Evolutionary conservation across 345 rosid species (phyloP).

Genomic region (Corchorus olitorius): DNA sequence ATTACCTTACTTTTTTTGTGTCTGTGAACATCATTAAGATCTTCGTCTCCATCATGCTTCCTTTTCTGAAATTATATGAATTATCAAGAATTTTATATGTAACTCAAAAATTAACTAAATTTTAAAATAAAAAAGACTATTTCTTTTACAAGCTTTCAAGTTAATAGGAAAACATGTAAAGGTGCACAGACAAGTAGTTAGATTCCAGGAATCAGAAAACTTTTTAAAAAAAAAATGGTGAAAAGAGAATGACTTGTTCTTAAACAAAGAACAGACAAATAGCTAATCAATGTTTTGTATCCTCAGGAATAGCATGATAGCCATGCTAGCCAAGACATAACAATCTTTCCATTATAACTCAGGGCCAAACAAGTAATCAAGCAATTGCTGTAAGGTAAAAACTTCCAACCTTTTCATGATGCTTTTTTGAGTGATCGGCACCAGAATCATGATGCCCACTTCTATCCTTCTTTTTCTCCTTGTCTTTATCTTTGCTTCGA

Average conservation of each 20-base stretch:
- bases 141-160: neutral
- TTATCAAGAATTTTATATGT: neutral
- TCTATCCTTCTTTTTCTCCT: constrained; percentile 80
- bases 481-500: constrained; percentile 79
- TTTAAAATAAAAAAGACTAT: neutral
- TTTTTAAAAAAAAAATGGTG: no score
- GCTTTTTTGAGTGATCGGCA: constrained; percentile 76
- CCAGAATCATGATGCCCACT: constrained; percentile 80
- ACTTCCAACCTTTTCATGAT: constrained; percentile 78
- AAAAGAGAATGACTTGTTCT: neutral
- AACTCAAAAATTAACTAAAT: neutral
- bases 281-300: neutral
- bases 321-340: neutral
- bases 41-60: constrained; percentile 95
- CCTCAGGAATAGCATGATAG: neutral
- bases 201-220: neutral
- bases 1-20: constrained; percentile 96
- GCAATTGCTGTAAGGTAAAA: constrained; percentile 9
- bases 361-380: neutral
- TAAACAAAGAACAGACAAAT: constrained; percentile 5
- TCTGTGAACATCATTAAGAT: constrained; percentile 73
- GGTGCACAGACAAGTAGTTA: neutral
- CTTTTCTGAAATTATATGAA: constrained; percentile 70
- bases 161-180: neutral
- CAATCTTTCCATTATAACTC: neutral